Evolutionary conservation across 108 stramenopile genomes (phyloP).

Genomic region (Stephanodiscus minutulus): DNA sequence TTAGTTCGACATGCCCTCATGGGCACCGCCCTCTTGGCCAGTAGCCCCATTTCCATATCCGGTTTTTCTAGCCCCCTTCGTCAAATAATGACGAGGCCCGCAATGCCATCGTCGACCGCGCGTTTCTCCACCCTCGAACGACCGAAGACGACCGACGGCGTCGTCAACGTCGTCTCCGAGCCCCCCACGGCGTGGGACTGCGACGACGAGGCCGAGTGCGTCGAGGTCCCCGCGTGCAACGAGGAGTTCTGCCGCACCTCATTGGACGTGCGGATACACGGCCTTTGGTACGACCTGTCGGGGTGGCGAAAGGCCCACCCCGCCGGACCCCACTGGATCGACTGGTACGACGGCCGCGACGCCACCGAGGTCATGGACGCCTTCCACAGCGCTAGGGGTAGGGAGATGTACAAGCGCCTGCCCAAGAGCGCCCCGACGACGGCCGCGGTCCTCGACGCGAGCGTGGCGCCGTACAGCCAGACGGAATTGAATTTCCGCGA

Average conservation of each 20-base stretch:
- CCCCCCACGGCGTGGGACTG: constrained; percentile 65
- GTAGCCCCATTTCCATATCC: constrained; percentile 5
- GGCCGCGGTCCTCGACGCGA: constrained; percentile 45
- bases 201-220: constrained; percentile 74
- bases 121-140: constrained; percentile 32
- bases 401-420: constrained; percentile 75
- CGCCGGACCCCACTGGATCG: constrained; percentile 92
- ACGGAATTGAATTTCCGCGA: constrained; percentile 84
- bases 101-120: constrained; percentile 12
- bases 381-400: constrained; percentile 85
- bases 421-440: constrained; percentile 57
- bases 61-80: constrained; percentile 28
- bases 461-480: constrained; percentile 51
- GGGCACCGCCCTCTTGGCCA: constrained; percentile 23
- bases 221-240: constrained; percentile 65
- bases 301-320: constrained; percentile 93
- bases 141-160: constrained; percentile 2
- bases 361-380: constrained; percentile 95
- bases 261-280: constrained; percentile 85
- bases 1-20: constrained; percentile 20
- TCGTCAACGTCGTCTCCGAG: not conserved
- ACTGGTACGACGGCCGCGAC: constrained; percentile 91
- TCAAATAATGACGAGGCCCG: constrained; percentile 2
- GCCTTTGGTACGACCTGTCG: constrained; percentile 88
- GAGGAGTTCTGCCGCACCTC: constrained; percentile 65